Percentiles rank a stretch among this genome's conserved stretches.
Conservation (phyloP, 495 filamentous ascomycete genomes). For the Usnea hakonensis region DNA sequence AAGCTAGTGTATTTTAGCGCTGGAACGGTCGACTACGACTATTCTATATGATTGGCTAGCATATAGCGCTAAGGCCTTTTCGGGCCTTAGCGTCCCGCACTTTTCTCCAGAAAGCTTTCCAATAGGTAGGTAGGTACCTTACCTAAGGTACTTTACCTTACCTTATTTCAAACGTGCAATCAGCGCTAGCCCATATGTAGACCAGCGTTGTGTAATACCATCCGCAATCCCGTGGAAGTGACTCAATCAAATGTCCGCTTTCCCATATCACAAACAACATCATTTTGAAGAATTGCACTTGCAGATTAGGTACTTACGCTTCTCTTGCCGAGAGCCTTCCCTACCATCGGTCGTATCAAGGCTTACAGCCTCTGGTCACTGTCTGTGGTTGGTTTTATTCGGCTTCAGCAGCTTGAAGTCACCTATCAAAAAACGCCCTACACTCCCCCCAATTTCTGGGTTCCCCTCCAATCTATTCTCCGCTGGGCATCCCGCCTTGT, state of each 20-base stretch:
- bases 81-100: too few relatives aligned
- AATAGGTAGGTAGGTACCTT: too few relatives aligned
- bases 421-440: not conserved
- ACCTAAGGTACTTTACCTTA: too few relatives aligned
- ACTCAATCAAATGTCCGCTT: not conserved
- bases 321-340: too few relatives aligned
- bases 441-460: not conserved
- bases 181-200: not conserved
- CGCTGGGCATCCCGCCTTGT: too few relatives aligned
- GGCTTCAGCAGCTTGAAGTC: not conserved
- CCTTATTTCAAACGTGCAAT: not conserved
- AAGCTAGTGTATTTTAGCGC: too few relatives aligned
- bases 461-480: not conserved
- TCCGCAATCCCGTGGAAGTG: not conserved
- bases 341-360: too few relatives aligned
- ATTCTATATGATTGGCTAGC: too few relatives aligned
- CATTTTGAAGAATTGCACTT: not conserved
- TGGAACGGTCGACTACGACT: too few relatives aligned
- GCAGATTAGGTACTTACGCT: not conserved
- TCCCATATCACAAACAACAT: not conserved
- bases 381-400: not conserved
- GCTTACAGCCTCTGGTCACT: not conserved
- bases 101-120: too few relatives aligned
- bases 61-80: too few relatives aligned
- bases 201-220: not conserved